These are phyloP conservation scores for Irpex sp. DNA, from an alignment of 1,284 basidiomycete species.

Conservation along the genomic window DNA sequence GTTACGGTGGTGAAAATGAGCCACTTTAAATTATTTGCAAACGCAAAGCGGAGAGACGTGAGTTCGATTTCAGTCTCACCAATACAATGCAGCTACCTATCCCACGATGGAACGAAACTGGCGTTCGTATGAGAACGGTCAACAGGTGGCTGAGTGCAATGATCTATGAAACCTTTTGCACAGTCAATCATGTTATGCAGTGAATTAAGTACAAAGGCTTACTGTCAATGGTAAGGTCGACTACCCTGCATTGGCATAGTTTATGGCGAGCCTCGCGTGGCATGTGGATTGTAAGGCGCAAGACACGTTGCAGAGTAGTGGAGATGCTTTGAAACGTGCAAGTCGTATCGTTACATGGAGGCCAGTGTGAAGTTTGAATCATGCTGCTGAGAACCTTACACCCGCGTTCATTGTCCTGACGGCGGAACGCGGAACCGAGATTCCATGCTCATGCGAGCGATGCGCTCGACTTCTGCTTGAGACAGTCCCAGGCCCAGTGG, in stretches of 20 bases:
- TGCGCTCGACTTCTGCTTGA: conserved; percentile 48
- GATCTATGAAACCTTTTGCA: not conserved
- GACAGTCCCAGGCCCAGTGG: conserved; percentile 68
- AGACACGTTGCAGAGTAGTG: not conserved
- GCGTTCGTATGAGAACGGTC: no score
- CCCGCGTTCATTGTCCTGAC: not conserved
- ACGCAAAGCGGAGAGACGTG: no score
- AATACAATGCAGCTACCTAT: no score
- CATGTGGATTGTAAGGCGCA: not conserved
- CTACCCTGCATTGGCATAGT: no score
- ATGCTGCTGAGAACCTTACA: not conserved
- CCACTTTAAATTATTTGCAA: no score
- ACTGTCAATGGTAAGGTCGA: not conserved
- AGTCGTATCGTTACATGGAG: not conserved
- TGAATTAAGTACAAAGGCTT: not conserved
- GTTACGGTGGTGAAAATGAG: no score
- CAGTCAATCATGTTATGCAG: not conserved
- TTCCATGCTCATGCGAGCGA: conserved; percentile 64
- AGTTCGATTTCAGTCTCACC: no score
- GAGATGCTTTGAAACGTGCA: not conserved
- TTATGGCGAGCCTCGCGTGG: no score
- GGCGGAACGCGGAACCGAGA: conserved; percentile 24
- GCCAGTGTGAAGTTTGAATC: not conserved
- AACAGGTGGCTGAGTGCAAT: no score
- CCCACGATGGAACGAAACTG: no score